Percentiles rank a stretch among this genome's conserved stretches.
phyloP scores from a whole-genome alignment of 2,329 filamentous ascomycete species.

The Botrytis fragariae region DNA sequence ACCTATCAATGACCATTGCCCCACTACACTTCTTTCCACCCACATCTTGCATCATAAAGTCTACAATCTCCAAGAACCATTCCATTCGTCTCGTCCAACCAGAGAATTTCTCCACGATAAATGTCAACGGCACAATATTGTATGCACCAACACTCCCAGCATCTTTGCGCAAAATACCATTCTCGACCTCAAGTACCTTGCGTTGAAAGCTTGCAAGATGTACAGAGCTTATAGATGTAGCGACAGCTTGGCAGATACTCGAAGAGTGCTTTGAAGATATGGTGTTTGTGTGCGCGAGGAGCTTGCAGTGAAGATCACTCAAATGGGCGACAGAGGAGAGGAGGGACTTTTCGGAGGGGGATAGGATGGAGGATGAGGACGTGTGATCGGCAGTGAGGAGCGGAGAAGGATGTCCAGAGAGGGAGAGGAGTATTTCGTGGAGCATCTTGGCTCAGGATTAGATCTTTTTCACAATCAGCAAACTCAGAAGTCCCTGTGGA shows the following conservation, averaged over 20 bases:
- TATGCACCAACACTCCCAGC: slow-evolving; percentile 83
- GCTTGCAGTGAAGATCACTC: slow-evolving; percentile 71
- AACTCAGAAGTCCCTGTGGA: slow-evolving; percentile 17
- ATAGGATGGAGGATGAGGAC: slow-evolving; percentile 52
- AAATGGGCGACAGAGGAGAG: slow-evolving; percentile 74
- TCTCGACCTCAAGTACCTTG: slow-evolving; percentile 82
- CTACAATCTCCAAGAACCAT: slow-evolving; percentile 75
- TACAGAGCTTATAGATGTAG: slow-evolving; percentile 69
- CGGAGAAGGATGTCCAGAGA: slow-evolving; percentile 89
- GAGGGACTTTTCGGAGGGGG: slow-evolving; percentile 79
- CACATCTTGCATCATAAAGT: slow-evolving; percentile 58
- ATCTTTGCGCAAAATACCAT: slow-evolving; percentile 71
- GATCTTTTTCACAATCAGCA: slow-evolving; percentile 16
- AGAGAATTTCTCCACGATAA: slow-evolving; percentile 79
- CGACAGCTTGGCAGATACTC: slow-evolving; percentile 82
- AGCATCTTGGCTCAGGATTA: slow-evolving; percentile 61
- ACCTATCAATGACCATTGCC: slow-evolving; percentile 70
- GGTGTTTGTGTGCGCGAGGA: slow-evolving; percentile 63
- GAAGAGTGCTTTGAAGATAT: slow-evolving; percentile 73
- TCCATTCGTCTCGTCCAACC: slow-evolving; percentile 81
- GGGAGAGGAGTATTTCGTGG: slow-evolving; percentile 95
- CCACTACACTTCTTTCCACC: slow-evolving; percentile 54
- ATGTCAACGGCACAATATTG: slow-evolving; percentile 87
- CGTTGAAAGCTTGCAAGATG: slow-evolving; percentile 80
- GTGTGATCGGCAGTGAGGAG: slow-evolving; percentile 63